These are phyloP conservation scores for Mucor ambiguus DNA, from an alignment of 371 early-diverging fungal genomes.

Conservation along the genomic window DNA sequence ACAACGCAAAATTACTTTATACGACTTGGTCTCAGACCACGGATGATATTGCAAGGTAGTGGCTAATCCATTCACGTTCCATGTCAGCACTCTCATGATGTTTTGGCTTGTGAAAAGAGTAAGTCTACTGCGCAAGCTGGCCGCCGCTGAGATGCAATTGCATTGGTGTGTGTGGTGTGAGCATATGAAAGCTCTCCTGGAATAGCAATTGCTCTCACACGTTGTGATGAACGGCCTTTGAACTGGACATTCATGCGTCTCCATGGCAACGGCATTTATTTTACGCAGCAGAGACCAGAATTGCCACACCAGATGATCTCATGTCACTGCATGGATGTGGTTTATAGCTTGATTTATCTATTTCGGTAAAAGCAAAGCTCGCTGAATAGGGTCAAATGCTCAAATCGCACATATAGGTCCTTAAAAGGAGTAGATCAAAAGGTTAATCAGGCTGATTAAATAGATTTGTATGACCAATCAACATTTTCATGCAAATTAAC, in stretches of 20 bases:
- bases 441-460: neutral
- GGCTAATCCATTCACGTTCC: constrained; percentile 71
- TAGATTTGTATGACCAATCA: constrained; percentile 5
- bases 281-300: too few species aligned
- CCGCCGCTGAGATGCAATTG: neutral
- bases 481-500: neutral
- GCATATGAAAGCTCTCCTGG: neutral
- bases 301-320: neutral
- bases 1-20: constrained; percentile 43
- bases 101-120: neutral
- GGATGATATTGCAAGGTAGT: constrained; percentile 64
- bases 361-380: neutral
- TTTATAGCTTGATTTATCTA: too few species aligned
- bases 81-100: constrained; percentile 62
- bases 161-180: neutral
- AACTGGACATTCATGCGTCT: neutral
- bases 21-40: constrained; percentile 54
- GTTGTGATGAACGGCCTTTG: neutral
- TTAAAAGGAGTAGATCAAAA: neutral
- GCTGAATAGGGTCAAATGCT: neutral
- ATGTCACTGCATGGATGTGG: neutral
- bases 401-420: neutral
- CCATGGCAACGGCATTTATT: neutral
- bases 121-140: neutral
- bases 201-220: neutral